A percentile compares a stretch with the other conserved stretches of the same genome.
These are phyloP conservation scores for Musa acuminata DNA, from an alignment of 176 grass and related monocot genomes.

Conservation along the genomic window DNA sequence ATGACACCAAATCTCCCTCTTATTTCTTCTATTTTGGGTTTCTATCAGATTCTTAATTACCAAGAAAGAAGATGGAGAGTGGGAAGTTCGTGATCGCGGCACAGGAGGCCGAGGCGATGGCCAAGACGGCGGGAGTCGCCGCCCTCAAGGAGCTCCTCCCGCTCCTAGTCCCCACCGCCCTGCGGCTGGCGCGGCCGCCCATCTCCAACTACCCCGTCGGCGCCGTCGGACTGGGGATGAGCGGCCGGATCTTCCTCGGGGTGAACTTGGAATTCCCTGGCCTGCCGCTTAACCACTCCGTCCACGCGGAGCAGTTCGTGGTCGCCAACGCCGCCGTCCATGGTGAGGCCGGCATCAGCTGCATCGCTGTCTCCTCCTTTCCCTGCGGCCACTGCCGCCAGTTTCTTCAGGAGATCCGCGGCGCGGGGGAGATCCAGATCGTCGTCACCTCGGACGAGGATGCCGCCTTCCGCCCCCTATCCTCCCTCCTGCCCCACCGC, in stretches of 20 bases:
- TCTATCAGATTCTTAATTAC: too few species aligned
- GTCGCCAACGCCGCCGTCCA: constrained; percentile 61
- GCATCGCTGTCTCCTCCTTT: constrained; percentile 81
- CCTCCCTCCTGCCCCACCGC: constrained; percentile 31
- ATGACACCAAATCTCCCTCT: too few species aligned
- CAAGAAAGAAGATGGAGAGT: too few species aligned
- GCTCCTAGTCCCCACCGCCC: constrained; percentile 52
- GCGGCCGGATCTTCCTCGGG: constrained; percentile 67
- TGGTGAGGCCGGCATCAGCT: constrained; percentile 50
- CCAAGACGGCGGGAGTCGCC: constrained; percentile 28
- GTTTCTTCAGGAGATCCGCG: constrained; percentile 88
- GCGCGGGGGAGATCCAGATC: constrained; percentile 51
- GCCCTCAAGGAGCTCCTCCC: constrained; percentile 62
- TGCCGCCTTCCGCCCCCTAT: constrained; percentile 43
- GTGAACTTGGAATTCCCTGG: constrained; percentile 80
- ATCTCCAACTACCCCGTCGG: constrained; percentile 73
- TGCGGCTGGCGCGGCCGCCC: constrained; percentile 37
- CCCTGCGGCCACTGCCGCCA: constrained; percentile 95
- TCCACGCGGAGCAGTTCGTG: constrained; percentile 90
- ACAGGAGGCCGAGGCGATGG: constrained; percentile 43
- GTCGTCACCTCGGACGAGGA: constrained; percentile 53
- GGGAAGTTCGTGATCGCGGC: constrained; percentile 55
- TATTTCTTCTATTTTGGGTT: too few species aligned
- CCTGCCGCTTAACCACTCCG: constrained; percentile 47
- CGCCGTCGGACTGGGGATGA: constrained; percentile 66